Conservation (phyloP, 148 eudicot species). For the Agrostemma githago region DNA sequence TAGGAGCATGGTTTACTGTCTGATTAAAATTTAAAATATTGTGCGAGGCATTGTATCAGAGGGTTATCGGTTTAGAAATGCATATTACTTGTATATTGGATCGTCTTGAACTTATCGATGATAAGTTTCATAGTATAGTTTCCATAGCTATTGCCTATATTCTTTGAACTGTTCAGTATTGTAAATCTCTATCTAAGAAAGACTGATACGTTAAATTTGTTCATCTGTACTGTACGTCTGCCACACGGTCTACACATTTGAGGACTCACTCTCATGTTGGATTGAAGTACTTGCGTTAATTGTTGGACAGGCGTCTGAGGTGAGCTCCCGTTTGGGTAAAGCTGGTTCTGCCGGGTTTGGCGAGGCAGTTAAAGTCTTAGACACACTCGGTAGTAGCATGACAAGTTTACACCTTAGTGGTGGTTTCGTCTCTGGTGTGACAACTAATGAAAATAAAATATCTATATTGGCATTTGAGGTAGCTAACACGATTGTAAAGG, state of each 20-base stretch:
- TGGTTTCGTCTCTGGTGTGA: constrained; percentile 80
- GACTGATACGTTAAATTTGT: too few species aligned
- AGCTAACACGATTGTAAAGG: constrained; percentile 88
- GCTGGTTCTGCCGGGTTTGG: constrained; percentile 86
- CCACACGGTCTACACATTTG: too few species aligned
- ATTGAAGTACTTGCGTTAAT: background rate
- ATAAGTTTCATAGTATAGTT: too few species aligned
- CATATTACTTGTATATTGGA: background rate
- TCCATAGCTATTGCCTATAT: background rate
- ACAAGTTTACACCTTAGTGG: constrained; percentile 70
- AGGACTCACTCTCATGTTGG: too few species aligned
- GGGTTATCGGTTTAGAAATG: background rate
- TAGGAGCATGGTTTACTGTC: background rate
- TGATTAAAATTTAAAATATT: too few species aligned
- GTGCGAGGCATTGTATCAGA: background rate
- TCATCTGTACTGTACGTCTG: too few species aligned
- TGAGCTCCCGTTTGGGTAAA: constrained; percentile 77
- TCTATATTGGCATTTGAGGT: constrained; percentile 89
- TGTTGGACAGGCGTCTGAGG: constrained; percentile 65
- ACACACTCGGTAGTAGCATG: constrained; percentile 96
- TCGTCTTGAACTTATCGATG: too few species aligned
- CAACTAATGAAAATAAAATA: constrained; percentile 81
- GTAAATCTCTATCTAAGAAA: too few species aligned
- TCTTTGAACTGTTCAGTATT: too few species aligned
- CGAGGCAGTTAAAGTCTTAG: constrained; percentile 91